Conservation (phyloP, 495 filamentous ascomycete species). For the Copromyces sp. region DNA sequence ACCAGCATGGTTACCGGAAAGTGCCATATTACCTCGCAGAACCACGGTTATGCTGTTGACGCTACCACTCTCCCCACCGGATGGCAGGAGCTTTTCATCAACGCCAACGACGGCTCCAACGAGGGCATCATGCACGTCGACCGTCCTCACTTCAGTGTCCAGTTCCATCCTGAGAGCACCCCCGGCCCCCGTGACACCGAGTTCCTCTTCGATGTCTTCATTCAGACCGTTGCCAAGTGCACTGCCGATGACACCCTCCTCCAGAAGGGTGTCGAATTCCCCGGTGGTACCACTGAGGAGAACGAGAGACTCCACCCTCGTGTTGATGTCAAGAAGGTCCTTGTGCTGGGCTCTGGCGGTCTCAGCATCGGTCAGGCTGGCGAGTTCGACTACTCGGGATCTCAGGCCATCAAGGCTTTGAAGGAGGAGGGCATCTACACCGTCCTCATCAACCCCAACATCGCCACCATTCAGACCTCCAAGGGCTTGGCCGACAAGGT, state of each 20-base stretch:
- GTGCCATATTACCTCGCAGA: constrained; percentile 98
- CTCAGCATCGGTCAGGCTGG: constrained; percentile 94
- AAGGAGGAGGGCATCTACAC: constrained; percentile 94
- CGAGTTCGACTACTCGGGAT: constrained; percentile 97
- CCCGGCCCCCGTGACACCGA: constrained; percentile 96
- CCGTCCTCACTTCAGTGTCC: constrained; percentile 92
- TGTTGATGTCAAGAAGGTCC: constrained; percentile 82
- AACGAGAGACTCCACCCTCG: constrained; percentile 65
- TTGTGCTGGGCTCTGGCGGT: constrained; percentile 88
- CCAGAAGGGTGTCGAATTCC: constrained; percentile 64
- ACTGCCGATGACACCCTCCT: constrained; percentile 51
- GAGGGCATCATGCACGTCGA: constrained; percentile 84
- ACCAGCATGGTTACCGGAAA: constrained; percentile 87
- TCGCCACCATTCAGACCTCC: constrained; percentile 96
- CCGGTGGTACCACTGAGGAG: constrained; percentile 69
- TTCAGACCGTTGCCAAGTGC: constrained; percentile 65
- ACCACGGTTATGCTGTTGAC: constrained; percentile 92
- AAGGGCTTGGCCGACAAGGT: constrained; percentile 96
- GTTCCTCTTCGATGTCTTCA: constrained; percentile 93
- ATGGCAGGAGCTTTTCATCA: constrained; percentile 92
- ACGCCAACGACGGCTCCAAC: constrained; percentile 96
- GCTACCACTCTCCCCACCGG: constrained; percentile 57
- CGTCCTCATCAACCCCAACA: constrained; percentile 96
- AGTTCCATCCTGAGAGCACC: constrained; percentile 96
- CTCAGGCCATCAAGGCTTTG: constrained; percentile 86